Conservation (phyloP, 148 eudicot species). For the Silene uniflora region DNA sequence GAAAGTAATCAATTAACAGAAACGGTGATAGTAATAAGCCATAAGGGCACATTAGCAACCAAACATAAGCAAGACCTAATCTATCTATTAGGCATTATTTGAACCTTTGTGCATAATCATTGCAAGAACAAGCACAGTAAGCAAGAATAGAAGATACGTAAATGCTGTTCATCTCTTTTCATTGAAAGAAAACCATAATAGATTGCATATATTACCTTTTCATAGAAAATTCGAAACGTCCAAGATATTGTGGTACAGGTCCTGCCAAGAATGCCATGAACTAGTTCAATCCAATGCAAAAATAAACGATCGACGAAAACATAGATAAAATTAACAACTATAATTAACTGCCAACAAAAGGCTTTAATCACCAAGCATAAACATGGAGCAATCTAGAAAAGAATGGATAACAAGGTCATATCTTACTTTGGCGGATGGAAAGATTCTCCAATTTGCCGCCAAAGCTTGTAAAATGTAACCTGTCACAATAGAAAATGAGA, state of each 20-base stretch:
- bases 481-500: constrained; percentile 27
- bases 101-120: neutral
- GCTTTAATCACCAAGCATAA: neutral
- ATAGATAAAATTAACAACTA: neutral
- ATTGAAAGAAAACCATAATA: neutral
- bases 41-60: too few species aligned
- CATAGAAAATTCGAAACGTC: constrained; percentile 95
- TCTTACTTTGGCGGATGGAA: constrained; percentile 88
- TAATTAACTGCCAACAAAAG: neutral
- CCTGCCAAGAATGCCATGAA: constrained; percentile 38
- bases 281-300: constrained; percentile 1
- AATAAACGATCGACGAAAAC: neutral
- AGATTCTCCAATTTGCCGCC: constrained; percentile 91
- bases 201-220: constrained; percentile 56
- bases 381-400: neutral
- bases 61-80: neutral
- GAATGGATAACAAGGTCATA: constrained; percentile 32
- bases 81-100: neutral
- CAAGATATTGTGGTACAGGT: constrained; percentile 96
- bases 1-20: too few species aligned
- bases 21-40: too few species aligned
- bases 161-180: neutral
- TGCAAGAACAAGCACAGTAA: neutral
- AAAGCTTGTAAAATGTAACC: constrained; percentile 74
- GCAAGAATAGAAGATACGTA: neutral